These are phyloP conservation scores for Aureobasidium namibiae DNA, from an alignment of 2,329 filamentous ascomycete genomes.

Conservation along the genomic window DNA sequence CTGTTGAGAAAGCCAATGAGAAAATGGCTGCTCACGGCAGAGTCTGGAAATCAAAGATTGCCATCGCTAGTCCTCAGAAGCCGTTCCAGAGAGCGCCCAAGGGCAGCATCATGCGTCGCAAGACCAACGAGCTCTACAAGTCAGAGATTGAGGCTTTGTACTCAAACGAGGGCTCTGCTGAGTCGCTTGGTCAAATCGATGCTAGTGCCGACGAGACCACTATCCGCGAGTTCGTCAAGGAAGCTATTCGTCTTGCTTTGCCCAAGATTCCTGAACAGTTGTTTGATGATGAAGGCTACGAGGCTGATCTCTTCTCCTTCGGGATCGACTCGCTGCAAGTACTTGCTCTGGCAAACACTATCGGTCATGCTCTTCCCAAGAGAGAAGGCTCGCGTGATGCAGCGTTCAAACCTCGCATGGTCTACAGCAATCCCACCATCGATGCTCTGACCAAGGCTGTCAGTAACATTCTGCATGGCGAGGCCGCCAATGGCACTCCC, in stretches of 20 bases:
- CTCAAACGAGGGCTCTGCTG: conserved; percentile 17
- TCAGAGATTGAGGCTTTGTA: conserved; percentile 43
- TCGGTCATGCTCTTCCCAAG: conserved; percentile 19
- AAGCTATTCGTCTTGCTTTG: conserved; percentile 15
- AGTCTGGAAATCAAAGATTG: conserved; percentile 35
- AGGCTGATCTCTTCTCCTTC: conserved; percentile 26
- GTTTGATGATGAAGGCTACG: conserved; percentile 16
- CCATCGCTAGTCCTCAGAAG: conserved; percentile 34
- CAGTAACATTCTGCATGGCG: background rate
- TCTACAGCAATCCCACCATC: conserved; percentile 28
- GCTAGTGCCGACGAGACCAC: conserved; percentile 3
- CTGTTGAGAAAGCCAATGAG: conserved; percentile 37
- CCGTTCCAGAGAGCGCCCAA: conserved; percentile 41
- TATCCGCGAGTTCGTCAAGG: conserved; percentile 16
- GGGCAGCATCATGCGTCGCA: conserved; percentile 36
- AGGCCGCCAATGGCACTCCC: conserved; percentile 14
- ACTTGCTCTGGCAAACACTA: conserved; percentile 19
- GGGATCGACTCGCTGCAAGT: conserved; percentile 29
- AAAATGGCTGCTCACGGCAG: conserved; percentile 33
- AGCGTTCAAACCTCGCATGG: conserved; percentile 22
- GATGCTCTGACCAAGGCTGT: conserved; percentile 19
- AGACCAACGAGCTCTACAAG: conserved; percentile 33
- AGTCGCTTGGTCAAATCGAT: conserved; percentile 15
- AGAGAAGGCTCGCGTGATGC: conserved; percentile 12
- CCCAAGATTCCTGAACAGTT: conserved; percentile 12